Evolutionary conservation across 1,284 basidiomycete genomes (phyloP).

Genomic region (Wallemia hederae): DNA sequence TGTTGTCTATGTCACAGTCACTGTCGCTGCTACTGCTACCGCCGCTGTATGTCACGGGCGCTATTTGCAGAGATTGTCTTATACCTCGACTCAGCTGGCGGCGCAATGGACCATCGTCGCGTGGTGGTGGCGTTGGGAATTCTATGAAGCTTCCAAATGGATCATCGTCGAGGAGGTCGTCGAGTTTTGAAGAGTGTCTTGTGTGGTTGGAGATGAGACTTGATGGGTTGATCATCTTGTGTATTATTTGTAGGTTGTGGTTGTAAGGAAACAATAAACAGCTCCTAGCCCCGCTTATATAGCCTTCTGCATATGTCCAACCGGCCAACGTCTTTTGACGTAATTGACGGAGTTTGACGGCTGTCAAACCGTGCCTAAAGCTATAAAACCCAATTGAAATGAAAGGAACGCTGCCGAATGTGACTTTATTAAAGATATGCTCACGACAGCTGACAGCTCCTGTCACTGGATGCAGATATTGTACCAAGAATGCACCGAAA

Average conservation of each 20-base stretch:
- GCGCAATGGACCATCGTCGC: not conserved
- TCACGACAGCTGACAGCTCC: too few species aligned
- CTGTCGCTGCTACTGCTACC: not conserved
- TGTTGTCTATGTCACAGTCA: too few species aligned
- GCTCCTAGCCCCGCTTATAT: too few species aligned
- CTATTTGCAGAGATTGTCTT: not conserved
- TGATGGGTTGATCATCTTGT: not conserved
- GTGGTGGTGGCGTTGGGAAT: not conserved
- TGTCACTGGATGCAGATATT: not conserved
- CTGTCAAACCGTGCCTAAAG: not conserved
- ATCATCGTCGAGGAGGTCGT: not conserved
- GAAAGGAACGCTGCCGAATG: not conserved
- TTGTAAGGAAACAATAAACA: not conserved
- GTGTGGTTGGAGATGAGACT: not conserved
- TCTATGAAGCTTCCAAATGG: not conserved
- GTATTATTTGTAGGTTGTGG: not conserved
- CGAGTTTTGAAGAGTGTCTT: not conserved
- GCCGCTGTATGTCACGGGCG: not conserved
- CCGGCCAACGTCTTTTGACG: not conserved
- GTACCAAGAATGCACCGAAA: too few species aligned
- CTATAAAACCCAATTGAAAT: not conserved
- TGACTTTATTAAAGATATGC: too few species aligned
- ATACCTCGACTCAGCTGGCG: not conserved
- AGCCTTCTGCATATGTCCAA: not conserved
- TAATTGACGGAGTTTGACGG: not conserved